Percentiles rank a stretch among this genome's conserved stretches.
Conservation (phyloP, 108 stramenopile species). For the Schizochytrium sp. region DNA sequence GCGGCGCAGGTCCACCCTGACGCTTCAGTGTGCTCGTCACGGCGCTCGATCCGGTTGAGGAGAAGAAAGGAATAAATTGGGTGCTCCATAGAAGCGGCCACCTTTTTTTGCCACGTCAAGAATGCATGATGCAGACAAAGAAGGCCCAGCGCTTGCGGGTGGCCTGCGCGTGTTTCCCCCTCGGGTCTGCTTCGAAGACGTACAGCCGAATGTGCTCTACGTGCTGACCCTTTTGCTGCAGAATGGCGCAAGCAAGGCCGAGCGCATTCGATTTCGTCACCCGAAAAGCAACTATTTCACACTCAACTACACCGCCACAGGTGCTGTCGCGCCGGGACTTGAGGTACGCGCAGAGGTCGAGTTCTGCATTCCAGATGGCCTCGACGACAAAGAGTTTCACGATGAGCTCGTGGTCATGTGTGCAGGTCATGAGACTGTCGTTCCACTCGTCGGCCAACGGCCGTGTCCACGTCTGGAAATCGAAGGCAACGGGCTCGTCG, state of each 20-base stretch:
- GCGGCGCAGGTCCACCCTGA: too few relatives aligned
- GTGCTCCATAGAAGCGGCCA: not conserved
- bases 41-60: not conserved
- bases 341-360: conserved; percentile 30
- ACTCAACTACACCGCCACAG: conserved; percentile 23
- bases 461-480: not conserved
- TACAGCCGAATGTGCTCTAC: conserved; percentile 17
- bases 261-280: conserved; percentile 12
- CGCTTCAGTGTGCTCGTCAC: too few relatives aligned
- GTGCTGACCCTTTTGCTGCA: conserved; percentile 27
- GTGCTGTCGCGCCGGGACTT: conserved; percentile 28
- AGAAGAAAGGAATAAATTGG: not conserved
- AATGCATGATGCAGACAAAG: too few relatives aligned
- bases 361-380: conserved; percentile 16
- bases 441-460: not conserved
- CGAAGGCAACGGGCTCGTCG: conserved; percentile 8
- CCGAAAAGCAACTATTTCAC: conserved; percentile 4
- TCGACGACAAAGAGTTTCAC: not conserved
- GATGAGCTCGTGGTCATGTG: conserved; percentile 10
- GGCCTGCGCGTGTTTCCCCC: not conserved
- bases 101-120: too few relatives aligned
- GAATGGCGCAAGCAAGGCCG: not conserved
- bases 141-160: not conserved
- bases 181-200: conserved; percentile 17
- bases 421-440: not conserved